Conservation (phyloP, 176 grass and related monocot genomes). For the Avena atlantica region DNA sequence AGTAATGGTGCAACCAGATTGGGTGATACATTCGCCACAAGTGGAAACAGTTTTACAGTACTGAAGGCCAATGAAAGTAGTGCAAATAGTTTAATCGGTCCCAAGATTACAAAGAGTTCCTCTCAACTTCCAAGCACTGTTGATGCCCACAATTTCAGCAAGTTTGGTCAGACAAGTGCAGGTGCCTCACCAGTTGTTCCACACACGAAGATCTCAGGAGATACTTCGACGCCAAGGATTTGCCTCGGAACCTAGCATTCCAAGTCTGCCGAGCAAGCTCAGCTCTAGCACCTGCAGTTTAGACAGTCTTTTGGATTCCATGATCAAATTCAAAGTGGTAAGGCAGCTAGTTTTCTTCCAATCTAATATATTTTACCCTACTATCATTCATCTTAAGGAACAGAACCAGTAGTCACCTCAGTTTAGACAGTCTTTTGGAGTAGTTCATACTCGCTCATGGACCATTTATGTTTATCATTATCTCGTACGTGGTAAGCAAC, state of each 20-base stretch:
- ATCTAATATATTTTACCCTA: not conserved
- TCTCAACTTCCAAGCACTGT: slow-evolving; percentile 38
- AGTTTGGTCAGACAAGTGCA: slow-evolving; percentile 40
- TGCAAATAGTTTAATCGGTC: slow-evolving; percentile 47
- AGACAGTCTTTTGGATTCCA: slow-evolving; percentile 71
- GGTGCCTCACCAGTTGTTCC: slow-evolving; percentile 37
- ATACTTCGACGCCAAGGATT: slow-evolving; percentile 42
- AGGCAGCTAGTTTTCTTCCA: not conserved
- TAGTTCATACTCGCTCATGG: no score
- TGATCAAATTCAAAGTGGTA: slow-evolving; percentile 77
- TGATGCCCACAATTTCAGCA: slow-evolving; percentile 29
- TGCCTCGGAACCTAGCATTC: slow-evolving; percentile 37
- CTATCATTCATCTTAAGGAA: not conserved
- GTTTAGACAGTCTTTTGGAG: no score
- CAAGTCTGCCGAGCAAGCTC: slow-evolving; percentile 54
- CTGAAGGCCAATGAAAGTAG: slow-evolving; percentile 16
- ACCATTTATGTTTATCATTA: no score
- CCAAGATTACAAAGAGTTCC: slow-evolving; percentile 53
- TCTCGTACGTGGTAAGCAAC: no score
- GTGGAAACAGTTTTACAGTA: no score
- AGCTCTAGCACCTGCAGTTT: slow-evolving; percentile 67
- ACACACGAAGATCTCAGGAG: slow-evolving; percentile 46
- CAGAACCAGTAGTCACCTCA: not conserved
- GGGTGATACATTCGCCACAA: not conserved
- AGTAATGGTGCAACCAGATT: slow-evolving; percentile 42